These are phyloP conservation scores for Protomyces gravidus DNA, from an alignment of 1,139 yeast species.

Conservation along the genomic window DNA sequence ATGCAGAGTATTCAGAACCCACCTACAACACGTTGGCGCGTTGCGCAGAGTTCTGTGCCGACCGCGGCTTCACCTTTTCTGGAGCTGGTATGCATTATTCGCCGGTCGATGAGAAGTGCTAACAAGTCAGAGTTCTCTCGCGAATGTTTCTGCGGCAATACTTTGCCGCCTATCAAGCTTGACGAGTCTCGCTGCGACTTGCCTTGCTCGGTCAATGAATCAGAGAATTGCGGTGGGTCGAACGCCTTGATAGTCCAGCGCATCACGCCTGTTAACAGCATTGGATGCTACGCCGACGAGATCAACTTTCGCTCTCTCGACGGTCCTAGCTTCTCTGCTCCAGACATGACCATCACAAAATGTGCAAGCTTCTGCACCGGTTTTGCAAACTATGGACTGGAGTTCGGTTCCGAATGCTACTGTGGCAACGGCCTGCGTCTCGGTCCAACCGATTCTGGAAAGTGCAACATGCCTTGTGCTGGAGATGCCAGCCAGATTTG, in stretches of 20 bases:
- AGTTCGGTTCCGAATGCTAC: background rate
- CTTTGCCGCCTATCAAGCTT: background rate
- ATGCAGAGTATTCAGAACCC: background rate
- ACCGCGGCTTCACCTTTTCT: conserved; percentile 10
- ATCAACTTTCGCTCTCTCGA: background rate
- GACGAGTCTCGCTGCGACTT: conserved; percentile 3
- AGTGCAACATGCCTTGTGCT: conserved; percentile 18
- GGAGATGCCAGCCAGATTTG: conserved; percentile 13
- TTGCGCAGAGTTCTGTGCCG: conserved; percentile 7
- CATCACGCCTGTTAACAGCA: background rate
- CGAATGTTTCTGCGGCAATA: conserved; percentile 16
- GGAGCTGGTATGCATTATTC: conserved; percentile 1
- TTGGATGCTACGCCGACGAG: conserved; percentile 4
- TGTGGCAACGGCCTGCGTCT: conserved; percentile 5
- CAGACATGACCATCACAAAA: background rate
- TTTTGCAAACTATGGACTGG: background rate
- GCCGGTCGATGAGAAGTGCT: background rate
- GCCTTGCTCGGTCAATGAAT: conserved; percentile 8
- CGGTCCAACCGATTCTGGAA: conserved; percentile 1
- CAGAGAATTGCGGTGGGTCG: conserved; percentile 16
- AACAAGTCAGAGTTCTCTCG: background rate
- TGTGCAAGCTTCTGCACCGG: background rate
- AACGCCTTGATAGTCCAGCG: conserved; percentile 10
- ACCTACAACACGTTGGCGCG: background rate
- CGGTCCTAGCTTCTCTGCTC: background rate